Percentiles rank a stretch among this genome's conserved stretches.
Evolutionary conservation across 2,329 filamentous ascomycete genomes (phyloP).

Genomic region (Pestalotiopsis sp.): DNA sequence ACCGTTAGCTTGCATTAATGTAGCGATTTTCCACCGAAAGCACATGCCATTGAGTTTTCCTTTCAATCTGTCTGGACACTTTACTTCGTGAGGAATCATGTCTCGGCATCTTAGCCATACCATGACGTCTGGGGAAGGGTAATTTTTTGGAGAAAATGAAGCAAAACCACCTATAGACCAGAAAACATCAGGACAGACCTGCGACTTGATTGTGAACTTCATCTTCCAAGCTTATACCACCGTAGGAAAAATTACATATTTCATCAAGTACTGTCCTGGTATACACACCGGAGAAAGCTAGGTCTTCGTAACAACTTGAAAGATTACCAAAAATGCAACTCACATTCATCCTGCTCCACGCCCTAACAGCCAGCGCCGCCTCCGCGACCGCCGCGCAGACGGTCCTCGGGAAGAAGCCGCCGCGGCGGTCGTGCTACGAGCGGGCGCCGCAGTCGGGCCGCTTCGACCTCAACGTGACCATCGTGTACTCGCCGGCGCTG

Average conservation of each 20-base stretch:
- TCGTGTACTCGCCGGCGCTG: constrained; percentile 12
- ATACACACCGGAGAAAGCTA: no score
- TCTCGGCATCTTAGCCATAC: not conserved
- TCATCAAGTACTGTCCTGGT: not conserved
- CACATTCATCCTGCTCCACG: not conserved
- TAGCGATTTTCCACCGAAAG: not conserved
- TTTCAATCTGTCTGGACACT: not conserved
- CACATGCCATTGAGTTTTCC: not conserved
- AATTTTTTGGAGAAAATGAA: not conserved
- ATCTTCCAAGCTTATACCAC: not conserved
- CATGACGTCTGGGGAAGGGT: not conserved
- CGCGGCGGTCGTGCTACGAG: constrained; percentile 13
- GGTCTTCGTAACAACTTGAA: not conserved
- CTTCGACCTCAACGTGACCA: constrained; percentile 19
- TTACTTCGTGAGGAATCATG: not conserved
- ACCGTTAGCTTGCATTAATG: not conserved
- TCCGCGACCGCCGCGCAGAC: not conserved
- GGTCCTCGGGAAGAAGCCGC: not conserved
- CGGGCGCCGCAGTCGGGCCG: constrained; percentile 17
- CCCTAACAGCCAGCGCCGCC: not conserved
- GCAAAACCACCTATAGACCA: not conserved
- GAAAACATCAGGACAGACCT: no score
- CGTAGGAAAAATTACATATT: not conserved
- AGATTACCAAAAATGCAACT: not conserved
- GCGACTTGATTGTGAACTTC: not conserved